Conservation (phyloP, 768 basidiomycete genomes). For the Russula ochroleuca region DNA sequence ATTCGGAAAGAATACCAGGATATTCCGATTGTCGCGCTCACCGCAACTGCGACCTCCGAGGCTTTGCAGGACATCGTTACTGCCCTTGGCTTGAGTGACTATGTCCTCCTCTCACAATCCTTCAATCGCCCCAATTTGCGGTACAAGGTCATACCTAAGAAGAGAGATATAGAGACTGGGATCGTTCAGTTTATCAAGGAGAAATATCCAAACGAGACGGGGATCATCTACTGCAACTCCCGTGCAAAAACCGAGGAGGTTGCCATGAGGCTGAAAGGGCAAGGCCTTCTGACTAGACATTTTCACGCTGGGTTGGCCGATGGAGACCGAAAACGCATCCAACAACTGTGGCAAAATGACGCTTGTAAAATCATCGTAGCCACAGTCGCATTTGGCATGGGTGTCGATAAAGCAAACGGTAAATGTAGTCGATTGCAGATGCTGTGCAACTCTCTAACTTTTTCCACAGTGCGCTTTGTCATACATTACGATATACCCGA, state of each 20-base stretch:
- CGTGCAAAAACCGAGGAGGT: conserved; percentile 76
- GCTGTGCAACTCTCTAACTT: background rate
- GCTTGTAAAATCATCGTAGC: conserved; percentile 82
- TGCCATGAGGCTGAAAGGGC: conserved; percentile 60
- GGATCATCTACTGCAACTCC: conserved; percentile 81
- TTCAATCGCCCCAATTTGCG: conserved; percentile 92
- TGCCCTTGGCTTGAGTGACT: conserved; percentile 57
- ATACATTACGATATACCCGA: conserved; percentile 83
- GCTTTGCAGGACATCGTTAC: conserved; percentile 75
- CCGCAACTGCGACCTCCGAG: conserved; percentile 84
- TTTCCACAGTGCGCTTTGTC: conserved; percentile 73
- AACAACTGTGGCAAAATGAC: conserved; percentile 71
- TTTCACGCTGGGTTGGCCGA: conserved; percentile 80
- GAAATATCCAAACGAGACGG: conserved; percentile 55
- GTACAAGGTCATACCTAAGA: conserved; percentile 61
- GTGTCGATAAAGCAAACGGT: conserved; percentile 85
- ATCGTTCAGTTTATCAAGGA: conserved; percentile 66
- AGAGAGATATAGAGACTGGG: conserved; percentile 44
- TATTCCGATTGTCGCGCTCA: conserved; percentile 93
- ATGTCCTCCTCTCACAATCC: conserved; percentile 66
- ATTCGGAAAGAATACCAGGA: conserved; percentile 72
- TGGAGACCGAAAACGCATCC: conserved; percentile 57
- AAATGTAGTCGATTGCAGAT: conserved; percentile 19
- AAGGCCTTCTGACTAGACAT: conserved; percentile 61
- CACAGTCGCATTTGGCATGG: conserved; percentile 97